Evolutionary conservation across 371 early-diverging fungal species (phyloP), one percentile per base, ranked within the genome.

Genomic region (Actinomortierella wolfii): DNA sequence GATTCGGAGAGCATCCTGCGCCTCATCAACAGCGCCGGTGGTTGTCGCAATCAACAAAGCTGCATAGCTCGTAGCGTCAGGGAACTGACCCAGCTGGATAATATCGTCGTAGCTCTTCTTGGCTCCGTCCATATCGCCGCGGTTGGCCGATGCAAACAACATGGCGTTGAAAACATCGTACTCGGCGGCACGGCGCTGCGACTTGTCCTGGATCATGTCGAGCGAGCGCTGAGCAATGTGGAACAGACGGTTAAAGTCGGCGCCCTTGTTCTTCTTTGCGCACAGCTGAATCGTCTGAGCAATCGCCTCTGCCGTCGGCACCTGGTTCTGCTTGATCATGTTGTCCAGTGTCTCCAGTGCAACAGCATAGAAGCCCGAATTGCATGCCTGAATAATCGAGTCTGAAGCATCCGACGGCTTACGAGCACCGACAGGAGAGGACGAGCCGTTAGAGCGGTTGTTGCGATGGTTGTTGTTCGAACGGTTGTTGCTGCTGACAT

Each of bases 61-160:
- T 20, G 78, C 86, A 62, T 83, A 83, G 11, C 80, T 79, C 63
- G 83, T 79, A 21, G 74, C 81, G 54, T 79, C 78, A 43, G 82
- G 83, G 24, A 67, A 58, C 28, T 56, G 54, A 23, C 57, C 71
- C 11, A 61, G 25, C 0, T 62, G 44, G 20, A 82, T 76, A 39
- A 87, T 71, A 54, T 79, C 75, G 43, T 82, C 67, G 58, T 87
- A 83, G 49, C 78, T 81, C 23, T 62, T 49, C 60, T 80, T 79
- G 24, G 84, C 83, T 1, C 61, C 49, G 0, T 61, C 61, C 47
- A 82, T 57, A 54, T 83, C 74, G 14, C 75, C 68, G 2, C 68
- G 57, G 18, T 80, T 79, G 23, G 85, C 82, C 61, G 83, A 79
- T 23, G 83, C 80, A 43, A 82, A 69, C 39, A 87, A 54, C 85